These are phyloP conservation scores for Melampsora abietis-canadensis DNA, from an alignment of 1,284 basidiomycete species.

Conservation along the genomic window DNA sequence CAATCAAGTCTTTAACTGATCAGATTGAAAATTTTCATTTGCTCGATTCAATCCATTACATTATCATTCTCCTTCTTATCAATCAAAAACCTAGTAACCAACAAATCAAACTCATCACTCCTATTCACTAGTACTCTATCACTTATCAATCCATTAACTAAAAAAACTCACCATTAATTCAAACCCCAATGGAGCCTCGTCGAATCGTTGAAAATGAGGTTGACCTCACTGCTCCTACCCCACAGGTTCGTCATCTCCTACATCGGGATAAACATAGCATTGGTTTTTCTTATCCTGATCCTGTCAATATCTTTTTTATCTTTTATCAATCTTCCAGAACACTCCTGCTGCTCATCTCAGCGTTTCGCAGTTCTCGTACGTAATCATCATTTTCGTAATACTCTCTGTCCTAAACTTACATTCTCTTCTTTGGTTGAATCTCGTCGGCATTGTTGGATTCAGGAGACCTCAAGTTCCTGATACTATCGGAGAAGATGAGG, in stretches of 20 bases:
- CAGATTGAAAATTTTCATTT: too few relatives aligned
- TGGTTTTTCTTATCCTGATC: neutral
- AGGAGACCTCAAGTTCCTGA: slow-evolving; percentile 51
- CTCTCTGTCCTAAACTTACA: neutral
- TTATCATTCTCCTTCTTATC: too few relatives aligned
- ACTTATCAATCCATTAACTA: too few relatives aligned
- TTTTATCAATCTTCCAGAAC: slow-evolving; percentile 16
- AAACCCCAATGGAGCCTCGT: slow-evolving; percentile 28
- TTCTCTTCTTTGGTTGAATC: neutral
- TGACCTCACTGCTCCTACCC: slow-evolving; percentile 39
- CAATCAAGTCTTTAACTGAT: too few relatives aligned
- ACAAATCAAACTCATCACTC: too few relatives aligned
- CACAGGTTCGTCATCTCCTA: slow-evolving; percentile 27
- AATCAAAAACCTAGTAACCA: too few relatives aligned
- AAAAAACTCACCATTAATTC: too few relatives aligned
- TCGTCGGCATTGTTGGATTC: neutral
- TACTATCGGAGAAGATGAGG: slow-evolving; percentile 50
- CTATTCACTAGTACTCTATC: too few relatives aligned
- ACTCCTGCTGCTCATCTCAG: slow-evolving; percentile 40
- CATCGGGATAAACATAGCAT: neutral
- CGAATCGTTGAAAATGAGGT: slow-evolving; percentile 21
- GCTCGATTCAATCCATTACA: too few relatives aligned
- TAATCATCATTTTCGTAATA: neutral
- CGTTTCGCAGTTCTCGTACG: slow-evolving; percentile 40
- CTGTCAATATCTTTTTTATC: neutral